A percentile compares a stretch with the other conserved stretches of the same genome.
Evolutionary conservation across 2,329 filamentous ascomycete species (phyloP).

Genomic region (Capronia epimyces): DNA sequence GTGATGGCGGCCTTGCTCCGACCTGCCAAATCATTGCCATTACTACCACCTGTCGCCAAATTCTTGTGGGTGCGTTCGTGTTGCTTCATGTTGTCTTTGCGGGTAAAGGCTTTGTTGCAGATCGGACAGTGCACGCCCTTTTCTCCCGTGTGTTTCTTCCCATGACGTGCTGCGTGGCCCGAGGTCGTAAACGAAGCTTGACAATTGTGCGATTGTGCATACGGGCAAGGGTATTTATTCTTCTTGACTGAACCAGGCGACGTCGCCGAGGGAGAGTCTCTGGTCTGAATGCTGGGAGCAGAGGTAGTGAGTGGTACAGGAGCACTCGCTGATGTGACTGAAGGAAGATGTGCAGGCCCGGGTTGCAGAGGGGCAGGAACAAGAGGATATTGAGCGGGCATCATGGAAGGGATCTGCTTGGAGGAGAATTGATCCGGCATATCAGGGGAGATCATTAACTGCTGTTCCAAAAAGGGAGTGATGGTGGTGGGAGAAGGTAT

Average conservation of each 20-base stretch:
- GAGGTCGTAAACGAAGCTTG: slow-evolving; percentile 61
- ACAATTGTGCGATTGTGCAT: slow-evolving; percentile 55
- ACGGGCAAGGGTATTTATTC: slow-evolving; percentile 62
- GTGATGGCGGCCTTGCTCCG: slow-evolving; percentile 29
- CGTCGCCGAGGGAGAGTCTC: slow-evolving; percentile 15
- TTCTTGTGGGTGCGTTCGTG: slow-evolving; percentile 57
- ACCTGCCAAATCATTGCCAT: slow-evolving; percentile 19
- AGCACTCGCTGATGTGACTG: slow-evolving; percentile 6
- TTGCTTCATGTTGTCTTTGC: slow-evolving; percentile 67
- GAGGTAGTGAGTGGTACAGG: slow-evolving; percentile 10
- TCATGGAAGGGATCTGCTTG: slow-evolving; percentile 12
- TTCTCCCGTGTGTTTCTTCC: slow-evolving; percentile 64
- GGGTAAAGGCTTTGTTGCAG: slow-evolving; percentile 63
- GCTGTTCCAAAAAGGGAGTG: slow-evolving; percentile 29
- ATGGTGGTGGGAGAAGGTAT: slow-evolving; percentile 28
- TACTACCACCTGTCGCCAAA: slow-evolving; percentile 10
- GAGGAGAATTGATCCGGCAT: slow-evolving; percentile 18
- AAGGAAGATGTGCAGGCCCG: slow-evolving; percentile 10
- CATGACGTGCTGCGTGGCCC: slow-evolving; percentile 61
- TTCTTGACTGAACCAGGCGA: slow-evolving; percentile 38
- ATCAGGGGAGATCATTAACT: slow-evolving; percentile 22
- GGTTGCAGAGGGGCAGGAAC: slow-evolving; percentile 14
- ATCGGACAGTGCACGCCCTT: slow-evolving; percentile 63
- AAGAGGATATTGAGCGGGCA: slow-evolving; percentile 18
- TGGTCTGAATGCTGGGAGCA: slow-evolving; percentile 7